A percentile compares a stretch with the other conserved stretches of the same genome.
Evolutionary conservation across 2,329 filamentous ascomycete genomes (phyloP).

Genomic region (Colletotrichum liaoningense): DNA sequence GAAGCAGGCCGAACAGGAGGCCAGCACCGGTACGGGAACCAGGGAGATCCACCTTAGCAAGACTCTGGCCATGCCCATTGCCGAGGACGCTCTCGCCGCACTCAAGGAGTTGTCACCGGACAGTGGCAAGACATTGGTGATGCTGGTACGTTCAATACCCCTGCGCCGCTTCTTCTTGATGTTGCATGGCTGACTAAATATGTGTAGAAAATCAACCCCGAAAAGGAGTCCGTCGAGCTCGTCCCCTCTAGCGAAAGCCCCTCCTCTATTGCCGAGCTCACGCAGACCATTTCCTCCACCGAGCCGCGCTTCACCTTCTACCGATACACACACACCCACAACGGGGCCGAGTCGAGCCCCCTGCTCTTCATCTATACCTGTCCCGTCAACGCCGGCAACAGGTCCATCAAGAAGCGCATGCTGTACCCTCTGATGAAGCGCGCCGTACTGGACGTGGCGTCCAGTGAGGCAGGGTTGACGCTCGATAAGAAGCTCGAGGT

Average conservation of each 20-base stretch:
- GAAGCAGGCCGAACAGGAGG: slow-evolving; percentile 79
- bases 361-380: slow-evolving; percentile 88
- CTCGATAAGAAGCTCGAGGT: slow-evolving; percentile 79
- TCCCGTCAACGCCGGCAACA: slow-evolving; percentile 72
- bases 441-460: slow-evolving; percentile 74
- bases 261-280: slow-evolving; percentile 68
- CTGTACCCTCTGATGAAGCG: slow-evolving; percentile 80
- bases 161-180: not conserved
- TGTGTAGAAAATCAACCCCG: slow-evolving; percentile 75
- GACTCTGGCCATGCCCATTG: slow-evolving; percentile 67
- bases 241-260: slow-evolving; percentile 63
- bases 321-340: slow-evolving; percentile 70
- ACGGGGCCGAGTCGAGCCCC: slow-evolving; percentile 63
- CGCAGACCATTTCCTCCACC: slow-evolving; percentile 68
- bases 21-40: slow-evolving; percentile 73
- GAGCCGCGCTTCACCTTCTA: slow-evolving; percentile 86
- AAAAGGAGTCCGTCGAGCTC: slow-evolving; percentile 76
- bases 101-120: slow-evolving; percentile 68
- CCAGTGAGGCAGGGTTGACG: slow-evolving; percentile 71
- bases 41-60: slow-evolving; percentile 70
- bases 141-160: slow-evolving; percentile 63
- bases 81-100: slow-evolving; percentile 72
- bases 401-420: slow-evolving; percentile 86
- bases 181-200: not conserved
- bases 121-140: slow-evolving; percentile 65